Conservation (phyloP, 768 basidiomycete species). For the Pholiota conissans region DNA sequence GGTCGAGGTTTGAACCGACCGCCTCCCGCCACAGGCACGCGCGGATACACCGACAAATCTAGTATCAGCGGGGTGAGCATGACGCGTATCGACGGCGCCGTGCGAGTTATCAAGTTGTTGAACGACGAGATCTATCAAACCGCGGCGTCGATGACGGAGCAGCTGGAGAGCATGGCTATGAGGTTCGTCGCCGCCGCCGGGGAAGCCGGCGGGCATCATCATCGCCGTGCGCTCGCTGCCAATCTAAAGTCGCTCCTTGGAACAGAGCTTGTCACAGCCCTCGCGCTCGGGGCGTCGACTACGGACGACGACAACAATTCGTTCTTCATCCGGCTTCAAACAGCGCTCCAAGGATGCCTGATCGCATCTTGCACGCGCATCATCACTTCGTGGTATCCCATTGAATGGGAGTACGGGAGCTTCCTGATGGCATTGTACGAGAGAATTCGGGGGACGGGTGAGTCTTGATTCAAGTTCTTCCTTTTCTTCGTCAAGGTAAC, state of each 20-base stretch:
- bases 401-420: constrained; percentile 41
- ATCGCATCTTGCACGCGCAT: constrained; percentile 37
- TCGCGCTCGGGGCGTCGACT: constrained; percentile 22
- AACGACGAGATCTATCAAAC: constrained; percentile 43
- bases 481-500: not conserved
- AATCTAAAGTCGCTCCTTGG: constrained; percentile 33
- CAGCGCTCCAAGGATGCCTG: constrained; percentile 40
- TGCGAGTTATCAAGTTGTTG: constrained; percentile 28
- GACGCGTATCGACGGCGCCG: constrained; percentile 17
- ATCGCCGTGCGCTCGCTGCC: constrained; percentile 21
- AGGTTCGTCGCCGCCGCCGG: constrained; percentile 21
- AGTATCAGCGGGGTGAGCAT: not conserved
- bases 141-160: constrained; percentile 40
- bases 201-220: constrained; percentile 7
- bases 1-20: constrained; percentile 12
- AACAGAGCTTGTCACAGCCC: constrained; percentile 27
- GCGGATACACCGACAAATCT: not conserved
- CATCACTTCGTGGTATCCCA: constrained; percentile 42
- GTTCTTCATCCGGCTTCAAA: constrained; percentile 31
- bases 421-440: constrained; percentile 37
- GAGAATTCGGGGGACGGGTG: constrained; percentile 37
- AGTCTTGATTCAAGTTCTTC: constrained; percentile 8
- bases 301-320: constrained; percentile 27
- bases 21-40: not conserved
- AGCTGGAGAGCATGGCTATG: constrained; percentile 27